phyloP scores from a whole-genome alignment of 2,329 filamentous ascomycete genomes.

The Pestalotiopsis sp. region DNA sequence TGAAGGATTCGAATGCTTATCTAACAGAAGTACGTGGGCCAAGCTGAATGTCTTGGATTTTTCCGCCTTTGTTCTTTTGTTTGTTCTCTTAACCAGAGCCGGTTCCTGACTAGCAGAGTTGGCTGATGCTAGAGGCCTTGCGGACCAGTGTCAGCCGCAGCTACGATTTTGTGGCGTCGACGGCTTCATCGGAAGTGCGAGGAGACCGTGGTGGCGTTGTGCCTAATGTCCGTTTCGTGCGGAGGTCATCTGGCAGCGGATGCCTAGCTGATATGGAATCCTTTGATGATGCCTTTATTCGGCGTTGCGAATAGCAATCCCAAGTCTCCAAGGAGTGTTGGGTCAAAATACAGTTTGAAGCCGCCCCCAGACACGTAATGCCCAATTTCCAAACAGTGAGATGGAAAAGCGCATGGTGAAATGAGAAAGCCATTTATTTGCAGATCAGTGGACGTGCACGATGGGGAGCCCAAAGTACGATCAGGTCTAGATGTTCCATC shows the following conservation, averaged over 20 bases:
- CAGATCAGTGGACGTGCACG: neutral
- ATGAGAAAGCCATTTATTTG: neutral
- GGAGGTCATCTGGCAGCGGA: neutral
- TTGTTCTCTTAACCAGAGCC: neutral
- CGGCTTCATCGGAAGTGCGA: neutral
- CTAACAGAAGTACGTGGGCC: too few relatives aligned
- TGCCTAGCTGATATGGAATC: neutral
- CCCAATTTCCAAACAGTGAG: neutral
- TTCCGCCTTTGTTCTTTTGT: neutral
- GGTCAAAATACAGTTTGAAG: neutral
- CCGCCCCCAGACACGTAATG: neutral
- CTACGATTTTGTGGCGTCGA: neutral
- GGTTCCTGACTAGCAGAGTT: neutral
- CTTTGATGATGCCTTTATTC: neutral
- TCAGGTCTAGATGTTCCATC: neutral
- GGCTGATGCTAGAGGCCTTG: neutral
- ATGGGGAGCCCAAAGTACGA: neutral
- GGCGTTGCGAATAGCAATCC: neutral
- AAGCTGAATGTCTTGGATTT: too few relatives aligned
- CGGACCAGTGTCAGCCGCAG: neutral
- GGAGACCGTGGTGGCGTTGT: neutral
- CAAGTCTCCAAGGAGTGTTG: neutral
- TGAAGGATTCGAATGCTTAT: neutral
- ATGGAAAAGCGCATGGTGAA: neutral
- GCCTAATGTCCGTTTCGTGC: neutral